Evolutionary conservation across 164 flowering plant species (phyloP).

Genomic region (Saururus chinensis): DNA sequence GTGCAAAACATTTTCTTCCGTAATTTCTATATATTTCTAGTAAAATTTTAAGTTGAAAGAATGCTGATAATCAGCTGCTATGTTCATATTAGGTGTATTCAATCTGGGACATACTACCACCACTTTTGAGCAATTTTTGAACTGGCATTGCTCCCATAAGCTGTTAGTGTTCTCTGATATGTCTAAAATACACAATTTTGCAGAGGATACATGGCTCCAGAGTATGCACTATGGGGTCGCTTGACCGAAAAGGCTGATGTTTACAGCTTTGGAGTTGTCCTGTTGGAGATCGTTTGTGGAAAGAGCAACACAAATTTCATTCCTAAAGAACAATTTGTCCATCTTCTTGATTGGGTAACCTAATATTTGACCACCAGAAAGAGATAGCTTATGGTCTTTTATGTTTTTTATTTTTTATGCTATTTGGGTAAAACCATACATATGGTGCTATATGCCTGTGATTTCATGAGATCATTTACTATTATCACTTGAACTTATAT

Average conservation of each 20-base stretch:
- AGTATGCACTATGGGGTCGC: neutral
- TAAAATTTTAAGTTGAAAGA: too few species aligned
- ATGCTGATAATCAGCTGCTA: too few species aligned
- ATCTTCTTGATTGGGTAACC: neutral
- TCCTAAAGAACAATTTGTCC: neutral
- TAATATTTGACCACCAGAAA: neutral
- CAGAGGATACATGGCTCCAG: neutral
- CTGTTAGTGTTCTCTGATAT: neutral
- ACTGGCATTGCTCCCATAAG: neutral
- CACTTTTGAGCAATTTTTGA: too few species aligned
- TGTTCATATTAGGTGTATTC: too few species aligned
- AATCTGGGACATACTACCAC: too few species aligned
- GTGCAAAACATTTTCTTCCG: neutral
- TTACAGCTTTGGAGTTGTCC: neutral
- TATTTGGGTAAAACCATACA: too few species aligned
- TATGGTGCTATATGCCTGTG: neutral
- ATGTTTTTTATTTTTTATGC: too few species aligned
- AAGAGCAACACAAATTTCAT: neutral
- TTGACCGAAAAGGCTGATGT: neutral
- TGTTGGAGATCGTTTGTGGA: neutral
- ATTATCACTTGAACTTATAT: too few species aligned
- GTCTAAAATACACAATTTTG: neutral
- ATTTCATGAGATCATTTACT: neutral
- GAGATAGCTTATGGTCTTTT: too few species aligned
- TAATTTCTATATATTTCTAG: too few species aligned